These are phyloP conservation scores for Starmera pachycereana DNA, from an alignment of 805 yeast species.

Conservation along the genomic window DNA sequence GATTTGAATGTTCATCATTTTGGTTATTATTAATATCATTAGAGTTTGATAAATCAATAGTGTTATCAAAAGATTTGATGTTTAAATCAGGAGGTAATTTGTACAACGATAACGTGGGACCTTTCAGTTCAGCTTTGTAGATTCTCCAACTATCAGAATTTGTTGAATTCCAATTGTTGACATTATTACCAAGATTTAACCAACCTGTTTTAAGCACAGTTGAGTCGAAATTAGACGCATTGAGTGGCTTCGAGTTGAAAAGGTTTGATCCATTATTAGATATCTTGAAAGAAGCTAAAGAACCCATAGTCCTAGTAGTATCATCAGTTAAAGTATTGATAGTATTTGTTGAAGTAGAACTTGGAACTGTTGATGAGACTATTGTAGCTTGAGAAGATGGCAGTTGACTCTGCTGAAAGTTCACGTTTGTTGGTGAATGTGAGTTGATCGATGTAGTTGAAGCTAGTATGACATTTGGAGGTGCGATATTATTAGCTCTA, in stretches of 20 bases:
- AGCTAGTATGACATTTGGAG: conserved; percentile 1
- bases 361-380: neutral
- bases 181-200: conserved; percentile 40
- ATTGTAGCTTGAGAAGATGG: neutral
- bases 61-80: conserved; percentile 28
- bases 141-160: conserved; percentile 27
- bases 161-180: conserved; percentile 12
- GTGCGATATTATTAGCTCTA: neutral
- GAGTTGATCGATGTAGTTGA: neutral
- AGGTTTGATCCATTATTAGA: conserved; percentile 1
- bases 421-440: neutral
- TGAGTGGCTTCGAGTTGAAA: conserved; percentile 10
- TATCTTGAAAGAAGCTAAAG: conserved; percentile 6
- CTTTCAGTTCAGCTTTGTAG: conserved; percentile 58
- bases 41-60: conserved; percentile 2
- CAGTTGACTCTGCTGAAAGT: neutral
- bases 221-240: conserved; percentile 25
- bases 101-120: conserved; percentile 53
- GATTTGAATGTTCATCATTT: neutral
- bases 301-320: conserved; percentile 1
- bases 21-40: neutral
- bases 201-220: conserved; percentile 43
- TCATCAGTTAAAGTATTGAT: neutral
- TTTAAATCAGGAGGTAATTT: conserved; percentile 42
- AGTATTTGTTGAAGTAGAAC: neutral